Base-by-base conservation (phyloP, 2,329 filamentous ascomycete genomes). In the Fusarium cyanostomum region DNA sequence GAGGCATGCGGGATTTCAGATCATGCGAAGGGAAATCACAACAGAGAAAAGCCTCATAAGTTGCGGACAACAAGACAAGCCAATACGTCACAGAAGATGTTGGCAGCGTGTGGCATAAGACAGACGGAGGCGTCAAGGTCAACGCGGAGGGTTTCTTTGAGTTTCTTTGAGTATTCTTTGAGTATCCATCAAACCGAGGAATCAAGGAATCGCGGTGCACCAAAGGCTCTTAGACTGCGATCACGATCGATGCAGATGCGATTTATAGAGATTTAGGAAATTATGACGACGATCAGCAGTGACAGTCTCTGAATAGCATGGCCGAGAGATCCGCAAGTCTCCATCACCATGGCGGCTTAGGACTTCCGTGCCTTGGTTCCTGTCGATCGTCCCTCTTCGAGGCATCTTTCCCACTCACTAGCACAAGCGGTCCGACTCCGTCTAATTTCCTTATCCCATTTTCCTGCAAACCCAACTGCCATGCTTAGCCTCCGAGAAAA, bases 221-320 rank as follows among this genome's bases (percentile, higher is more conserved):
- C 49, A 39, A 46, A 45, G 18, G 27, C 38, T 43, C 30, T 10
- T 7, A 33, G 10, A 6, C 45, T 38, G 16, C 26, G 21, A 38
- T 44, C 12, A n/a, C 33, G 49, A 66, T 59, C 62, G 61, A 62
- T 58, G 44, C 10, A 21, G 48, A 51, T 58, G 50, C n/a, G 24
- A 39, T 39, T 27, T 30, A 15, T 18, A 33, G 30, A 44, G 31
- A 44, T 52, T 16, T 48, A 16, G 37, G 21, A 30, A 34, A 45
- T 43, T 16, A 41, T 43, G 33, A 37, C 57, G 38, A 21, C 37
- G 62, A 59, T 59, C 52, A 44, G 7, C 15, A 38, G 26, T 26
- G 44, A 7, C 16, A 26, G 39, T 24, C 45, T 57, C 21, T 16
- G 15, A 46, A 46, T 35, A n/a, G 31, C 21, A 41, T 39, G 12